Evolutionary conservation across 148 eudicot species (phyloP), one percentile per base, ranked within the genome.

Genomic region (Cornus florida): DNA sequence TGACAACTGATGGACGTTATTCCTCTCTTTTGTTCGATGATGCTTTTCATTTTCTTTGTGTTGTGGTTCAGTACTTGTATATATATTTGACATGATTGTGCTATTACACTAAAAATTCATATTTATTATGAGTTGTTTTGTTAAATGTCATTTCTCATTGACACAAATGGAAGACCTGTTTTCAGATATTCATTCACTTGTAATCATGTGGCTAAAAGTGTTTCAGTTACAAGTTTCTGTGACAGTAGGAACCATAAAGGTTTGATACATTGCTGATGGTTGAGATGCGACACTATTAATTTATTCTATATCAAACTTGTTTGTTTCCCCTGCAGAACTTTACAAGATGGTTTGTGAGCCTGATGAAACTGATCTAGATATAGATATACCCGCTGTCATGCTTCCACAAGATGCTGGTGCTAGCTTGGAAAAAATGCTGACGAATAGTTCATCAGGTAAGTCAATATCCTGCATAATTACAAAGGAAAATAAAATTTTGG

Each of bases 301-400:
- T 33, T 77, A 17, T 6, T 32, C 69, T 50, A 23, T 50, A 11
- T 62, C 70, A 6, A 31, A 69, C 50, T 62, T 76, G 12, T 73
- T 81, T 72, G 50, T 46, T 77, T 69, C 73, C 28, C 22, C 31
- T 83, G 78, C 85, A 93, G 97, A 90, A 78, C 95, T 93, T 80
- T 93, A 91, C 84, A 91, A 93, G 87, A 93, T 93, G 95, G 93
- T 91, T 73, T 93, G 97, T 81, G 97, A 93, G 8, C 89, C 92
- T 57, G 88, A 90, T 83, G 97, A 93, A 82, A 90, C 93, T 76
- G 95, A 89, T 84, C 89, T 93, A 32, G 88, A 93, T 81, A 91
- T 93, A 73, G 89, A 88, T 77, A 93, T 93, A 59, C 97, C 97
- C 74, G 87, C 92, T 46, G 86, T 93, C 76, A 89, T 93, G 93